phyloP scores from a whole-genome alignment of 1,139 yeast species.

The Yarrowia galli region DNA sequence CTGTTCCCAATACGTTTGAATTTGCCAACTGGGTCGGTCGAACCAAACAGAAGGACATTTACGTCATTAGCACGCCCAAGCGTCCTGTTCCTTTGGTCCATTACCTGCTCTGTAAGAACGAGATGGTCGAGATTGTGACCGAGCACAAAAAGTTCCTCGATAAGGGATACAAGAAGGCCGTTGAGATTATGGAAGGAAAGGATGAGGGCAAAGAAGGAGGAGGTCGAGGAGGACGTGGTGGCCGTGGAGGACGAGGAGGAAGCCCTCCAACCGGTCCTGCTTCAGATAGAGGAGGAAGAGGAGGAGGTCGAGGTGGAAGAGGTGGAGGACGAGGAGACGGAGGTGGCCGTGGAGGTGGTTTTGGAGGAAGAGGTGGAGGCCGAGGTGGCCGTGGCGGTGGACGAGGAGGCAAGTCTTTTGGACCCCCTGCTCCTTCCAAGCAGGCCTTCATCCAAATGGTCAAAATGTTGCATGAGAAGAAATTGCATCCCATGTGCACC shows the following conservation, averaged over 20 bases:
- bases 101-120: slow-evolving; percentile 76
- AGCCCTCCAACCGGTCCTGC: slow-evolving; percentile 3
- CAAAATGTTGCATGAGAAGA: slow-evolving; percentile 70
- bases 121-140: slow-evolving; percentile 74
- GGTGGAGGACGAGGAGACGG: slow-evolving; percentile 48
- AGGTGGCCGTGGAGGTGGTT: slow-evolving; percentile 43
- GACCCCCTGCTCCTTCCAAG: slow-evolving; percentile 61
- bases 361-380: slow-evolving; percentile 47
- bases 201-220: slow-evolving; percentile 42
- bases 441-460: slow-evolving; percentile 59
- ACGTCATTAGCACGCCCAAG: slow-evolving; percentile 93
- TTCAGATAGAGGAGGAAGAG: slow-evolving; percentile 45
- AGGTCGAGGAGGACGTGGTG: slow-evolving; percentile 46
- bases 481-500: slow-evolving; percentile 84
- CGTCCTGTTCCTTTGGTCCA: slow-evolving; percentile 96
- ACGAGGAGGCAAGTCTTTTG: neutral
- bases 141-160: slow-evolving; percentile 73
- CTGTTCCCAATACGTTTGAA: slow-evolving; percentile 96
- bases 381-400: slow-evolving; percentile 44
- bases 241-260: slow-evolving; percentile 28
- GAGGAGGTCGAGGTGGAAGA: slow-evolving; percentile 47
- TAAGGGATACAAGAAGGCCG: slow-evolving; percentile 67
- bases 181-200: slow-evolving; percentile 42
- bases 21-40: slow-evolving; percentile 99
- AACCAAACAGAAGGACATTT: slow-evolving; percentile 93